Base-by-base conservation (phyloP, 1,284 basidiomycete genomes). In the Coriolopsis trogii region DNA sequence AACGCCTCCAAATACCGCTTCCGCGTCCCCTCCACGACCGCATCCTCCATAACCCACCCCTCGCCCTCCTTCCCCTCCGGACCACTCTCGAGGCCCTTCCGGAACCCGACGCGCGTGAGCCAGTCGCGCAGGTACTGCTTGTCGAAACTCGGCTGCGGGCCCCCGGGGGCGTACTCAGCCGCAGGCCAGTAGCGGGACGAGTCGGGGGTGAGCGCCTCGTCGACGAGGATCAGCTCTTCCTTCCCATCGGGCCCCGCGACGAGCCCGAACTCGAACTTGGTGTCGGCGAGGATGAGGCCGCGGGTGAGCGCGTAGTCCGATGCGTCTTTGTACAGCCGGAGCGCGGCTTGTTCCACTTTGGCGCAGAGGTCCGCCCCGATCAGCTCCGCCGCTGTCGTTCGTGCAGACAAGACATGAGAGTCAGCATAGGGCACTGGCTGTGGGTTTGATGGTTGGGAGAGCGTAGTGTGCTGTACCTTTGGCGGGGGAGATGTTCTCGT, bases 41-140 rank as follows among this genome's bases (percentile, higher is more conserved):
- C 78, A 23, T 86, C 78, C 5, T 85, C 86, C 58, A 97, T 89
- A 3, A 73, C 62, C 89, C 89, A 91, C 8, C 90, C 89, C 56
- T 82, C 70, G 7, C 82, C 82, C 49, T 82, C 81, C 40, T 80
- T 79, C 6, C 89, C 91, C 37, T 77, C 75, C 0, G 81, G 83
- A 6, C 87, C 88, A 46, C 77, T 82, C 64, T 94, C 92, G 69
- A 91, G 93, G 0, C 91, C 92, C 4, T 77, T 74, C 23, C n/a
- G n/a, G n/a, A n/a, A n/a, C n/a, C n/a, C n/a, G n/a, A n/a, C n/a
- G n/a, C 73, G 69, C 21, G 84, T 82, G 34, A 98, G 75, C 90
- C 94, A 95, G 69, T 98, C 95, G 30, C 97, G 79, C 39, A 99
- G 75, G 67, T 91, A 98, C 73, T 99, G 96, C 76, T 99, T 99